Evolutionary conservation across 495 filamentous ascomycete genomes (phyloP).

Genomic region (Rhizodiscina lignyota): DNA sequence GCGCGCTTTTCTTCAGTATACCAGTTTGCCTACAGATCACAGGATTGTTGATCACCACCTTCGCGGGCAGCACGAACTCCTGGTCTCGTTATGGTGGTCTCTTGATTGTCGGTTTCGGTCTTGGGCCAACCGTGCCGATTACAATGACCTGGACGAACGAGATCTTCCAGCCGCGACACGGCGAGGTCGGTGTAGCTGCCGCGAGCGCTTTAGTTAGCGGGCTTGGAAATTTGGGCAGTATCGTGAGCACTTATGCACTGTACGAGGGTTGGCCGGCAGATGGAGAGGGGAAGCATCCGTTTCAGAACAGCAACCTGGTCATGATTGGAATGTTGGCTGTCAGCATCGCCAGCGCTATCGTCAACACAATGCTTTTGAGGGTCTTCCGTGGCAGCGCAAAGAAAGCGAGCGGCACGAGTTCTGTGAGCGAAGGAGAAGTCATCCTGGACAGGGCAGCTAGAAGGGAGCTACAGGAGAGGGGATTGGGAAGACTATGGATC

Average conservation of each 20-base stretch:
- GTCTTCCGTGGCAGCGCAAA: slow-evolving; percentile 41
- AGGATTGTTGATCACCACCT: slow-evolving; percentile 65
- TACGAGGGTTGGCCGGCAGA: slow-evolving; percentile 76
- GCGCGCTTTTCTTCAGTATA: slow-evolving; percentile 67
- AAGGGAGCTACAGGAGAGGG: slow-evolving; percentile 50
- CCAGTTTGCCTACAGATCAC: slow-evolving; percentile 65
- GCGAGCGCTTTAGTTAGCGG: slow-evolving; percentile 75
- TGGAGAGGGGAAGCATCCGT: slow-evolving; percentile 51
- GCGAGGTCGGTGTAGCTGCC: slow-evolving; percentile 84
- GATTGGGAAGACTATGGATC: slow-evolving; percentile 43
- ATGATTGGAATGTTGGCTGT: slow-evolving; percentile 75
- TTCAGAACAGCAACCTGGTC: slow-evolving; percentile 65
- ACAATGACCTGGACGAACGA: slow-evolving; percentile 89
- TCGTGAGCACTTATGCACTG: slow-evolving; percentile 76
- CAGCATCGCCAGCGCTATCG: slow-evolving; percentile 53
- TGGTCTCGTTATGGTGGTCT: slow-evolving; percentile 82
- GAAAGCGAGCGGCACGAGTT: slow-evolving; percentile 26
- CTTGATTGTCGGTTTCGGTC: slow-evolving; percentile 79
- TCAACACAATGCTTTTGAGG: slow-evolving; percentile 50
- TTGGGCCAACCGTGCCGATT: slow-evolving; percentile 81
- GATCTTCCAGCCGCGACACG: slow-evolving; percentile 77
- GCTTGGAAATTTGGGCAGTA: slow-evolving; percentile 68
- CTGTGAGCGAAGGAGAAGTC: slow-evolving; percentile 22
- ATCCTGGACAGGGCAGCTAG: slow-evolving; percentile 55
- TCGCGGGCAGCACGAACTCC: slow-evolving; percentile 45